Conservation (phyloP, 2,329 filamentous ascomycete genomes). For the Ophiocordyceps polyrhachis-furcata region DNA sequence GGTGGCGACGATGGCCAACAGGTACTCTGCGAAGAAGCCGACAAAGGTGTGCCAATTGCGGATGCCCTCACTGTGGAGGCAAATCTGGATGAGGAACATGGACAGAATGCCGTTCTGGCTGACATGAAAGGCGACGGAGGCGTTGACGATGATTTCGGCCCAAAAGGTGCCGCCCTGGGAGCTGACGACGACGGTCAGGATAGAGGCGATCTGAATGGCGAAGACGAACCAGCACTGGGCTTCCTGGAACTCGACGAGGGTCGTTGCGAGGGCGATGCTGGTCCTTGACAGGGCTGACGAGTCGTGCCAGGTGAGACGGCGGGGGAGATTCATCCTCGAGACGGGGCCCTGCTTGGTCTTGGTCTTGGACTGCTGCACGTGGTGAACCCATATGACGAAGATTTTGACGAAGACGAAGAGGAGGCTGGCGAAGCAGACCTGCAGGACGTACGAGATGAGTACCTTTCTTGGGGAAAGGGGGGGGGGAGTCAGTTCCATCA, state of each 20-base stretch:
- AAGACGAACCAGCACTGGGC: constrained; percentile 21
- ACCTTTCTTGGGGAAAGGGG: constrained; percentile 7
- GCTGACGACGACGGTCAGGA: constrained; percentile 21
- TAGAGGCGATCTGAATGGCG: constrained; percentile 20
- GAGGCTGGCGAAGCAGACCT: constrained; percentile 16
- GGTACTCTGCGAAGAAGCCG: constrained; percentile 19
- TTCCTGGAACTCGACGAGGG: constrained; percentile 21
- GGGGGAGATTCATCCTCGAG: not conserved
- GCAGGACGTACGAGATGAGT: constrained; percentile 19
- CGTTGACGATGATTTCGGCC: constrained; percentile 20
- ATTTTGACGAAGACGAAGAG: constrained; percentile 16
- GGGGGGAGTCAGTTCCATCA: not conserved
- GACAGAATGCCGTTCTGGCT: constrained; percentile 18
- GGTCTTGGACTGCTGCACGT: constrained; percentile 10
- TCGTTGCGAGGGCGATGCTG: constrained; percentile 20
- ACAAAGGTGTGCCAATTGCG: constrained; percentile 21
- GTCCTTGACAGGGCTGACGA: constrained; percentile 17
- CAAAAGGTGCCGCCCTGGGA: constrained; percentile 20
- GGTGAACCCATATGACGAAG: constrained; percentile 17
- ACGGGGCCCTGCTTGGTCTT: not conserved
- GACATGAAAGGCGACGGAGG: constrained; percentile 18
- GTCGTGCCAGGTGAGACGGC: constrained; percentile 15
- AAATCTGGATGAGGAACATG: constrained; percentile 19
- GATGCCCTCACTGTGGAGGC: constrained; percentile 19
- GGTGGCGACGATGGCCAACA: constrained; percentile 18